Evolutionary conservation across 306 rosid species (phyloP).

Genomic region (Casuarina equisetifolia): DNA sequence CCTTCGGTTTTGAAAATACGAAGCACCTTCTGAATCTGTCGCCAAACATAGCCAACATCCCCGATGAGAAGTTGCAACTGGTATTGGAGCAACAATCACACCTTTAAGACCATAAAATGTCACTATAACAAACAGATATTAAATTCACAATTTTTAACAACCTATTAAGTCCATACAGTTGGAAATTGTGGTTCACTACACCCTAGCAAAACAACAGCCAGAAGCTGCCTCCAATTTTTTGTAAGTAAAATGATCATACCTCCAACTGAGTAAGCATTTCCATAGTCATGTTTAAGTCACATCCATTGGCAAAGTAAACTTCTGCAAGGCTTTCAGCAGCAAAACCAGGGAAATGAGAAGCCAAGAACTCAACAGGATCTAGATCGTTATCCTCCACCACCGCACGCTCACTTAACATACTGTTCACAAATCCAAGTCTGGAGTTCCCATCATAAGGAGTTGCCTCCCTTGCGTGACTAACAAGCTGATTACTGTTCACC

Average conservation of each 20-base stretch:
- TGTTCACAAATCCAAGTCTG: slow-evolving; percentile 60
- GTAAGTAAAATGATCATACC: slow-evolving; percentile 46
- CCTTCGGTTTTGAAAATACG: no score
- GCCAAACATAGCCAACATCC: no score
- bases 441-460: slow-evolving; percentile 58
- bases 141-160: not conserved
- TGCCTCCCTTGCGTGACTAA: slow-evolving; percentile 50
- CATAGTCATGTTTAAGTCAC: slow-evolving; percentile 74
- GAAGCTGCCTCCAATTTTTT: slow-evolving; percentile 6
- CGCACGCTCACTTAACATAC: slow-evolving; percentile 59
- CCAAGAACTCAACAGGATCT: slow-evolving; percentile 81
- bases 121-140: no score
- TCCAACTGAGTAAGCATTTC: slow-evolving; percentile 97
- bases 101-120: no score
- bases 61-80: no score
- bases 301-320: slow-evolving; percentile 84
- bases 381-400: slow-evolving; percentile 56
- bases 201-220: slow-evolving; percentile 9
- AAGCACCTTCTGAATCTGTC: no score
- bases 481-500: slow-evolving; percentile 48
- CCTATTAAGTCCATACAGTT: not conserved
- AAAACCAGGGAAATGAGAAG: slow-evolving; percentile 87
- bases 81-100: no score
- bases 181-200: not conserved
- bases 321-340: slow-evolving; percentile 88